Evolutionary conservation across 2,329 filamentous ascomycete genomes (phyloP).

Genomic region (Xylaria sp.): DNA sequence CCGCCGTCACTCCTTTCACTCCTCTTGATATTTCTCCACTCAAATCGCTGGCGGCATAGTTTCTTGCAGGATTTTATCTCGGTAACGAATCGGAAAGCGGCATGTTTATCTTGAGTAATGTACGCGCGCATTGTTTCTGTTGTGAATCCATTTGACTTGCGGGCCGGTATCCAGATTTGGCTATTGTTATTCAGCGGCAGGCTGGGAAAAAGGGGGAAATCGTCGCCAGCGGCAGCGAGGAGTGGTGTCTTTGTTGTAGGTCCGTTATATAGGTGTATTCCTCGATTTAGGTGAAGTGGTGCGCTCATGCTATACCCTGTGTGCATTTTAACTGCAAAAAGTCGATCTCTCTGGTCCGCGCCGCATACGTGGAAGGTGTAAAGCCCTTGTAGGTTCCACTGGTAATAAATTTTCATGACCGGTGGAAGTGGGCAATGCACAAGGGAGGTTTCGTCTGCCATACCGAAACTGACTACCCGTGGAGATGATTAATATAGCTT

Average conservation of each 20-base stretch:
- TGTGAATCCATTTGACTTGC: neutral
- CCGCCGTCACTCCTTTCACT: conserved; percentile 27
- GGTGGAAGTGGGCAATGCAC: conserved; percentile 42
- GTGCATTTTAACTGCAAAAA: conserved; percentile 40
- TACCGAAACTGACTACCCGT: too few species aligned
- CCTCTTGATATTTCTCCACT: conserved; percentile 40
- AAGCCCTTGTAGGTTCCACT: conserved; percentile 33
- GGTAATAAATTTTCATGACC: conserved; percentile 35
- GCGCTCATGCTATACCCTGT: conserved; percentile 31
- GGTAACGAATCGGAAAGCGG: conserved; percentile 35
- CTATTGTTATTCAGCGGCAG: conserved; percentile 5
- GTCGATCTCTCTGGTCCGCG: conserved; percentile 15
- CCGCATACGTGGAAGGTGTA: conserved; percentile 25
- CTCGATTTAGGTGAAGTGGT: conserved; percentile 34
- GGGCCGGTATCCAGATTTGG: neutral
- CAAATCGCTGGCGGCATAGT: conserved; percentile 37
- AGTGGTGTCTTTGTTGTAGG: conserved; percentile 36
- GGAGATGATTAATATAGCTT: too few species aligned
- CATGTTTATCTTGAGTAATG: conserved; percentile 6
- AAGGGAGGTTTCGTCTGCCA: neutral
- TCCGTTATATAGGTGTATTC: conserved; percentile 38
- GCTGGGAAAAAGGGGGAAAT: neutral
- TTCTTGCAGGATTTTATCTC: conserved; percentile 25
- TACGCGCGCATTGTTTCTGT: conserved; percentile 9
- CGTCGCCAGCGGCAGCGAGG: conserved; percentile 37